Evolutionary conservation across 257 asterid species (phyloP).

Genomic region (Fraxinus americana): DNA sequence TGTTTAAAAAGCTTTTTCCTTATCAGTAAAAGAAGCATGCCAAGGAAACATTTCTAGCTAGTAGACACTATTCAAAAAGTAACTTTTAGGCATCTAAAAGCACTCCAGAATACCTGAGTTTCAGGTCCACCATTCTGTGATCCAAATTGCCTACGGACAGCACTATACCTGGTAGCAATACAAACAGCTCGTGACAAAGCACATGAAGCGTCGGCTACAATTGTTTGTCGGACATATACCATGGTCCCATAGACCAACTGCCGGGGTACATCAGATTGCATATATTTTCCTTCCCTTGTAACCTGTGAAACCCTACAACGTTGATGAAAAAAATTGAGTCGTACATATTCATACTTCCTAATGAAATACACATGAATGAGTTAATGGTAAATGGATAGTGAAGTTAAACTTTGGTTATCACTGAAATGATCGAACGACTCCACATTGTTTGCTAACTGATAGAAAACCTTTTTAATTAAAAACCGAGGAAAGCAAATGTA

Average conservation of each 20-base stretch:
- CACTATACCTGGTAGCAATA: conserved; percentile 95
- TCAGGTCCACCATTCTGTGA: conserved; percentile 90
- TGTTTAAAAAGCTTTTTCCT: neutral
- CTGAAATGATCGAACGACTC: neutral
- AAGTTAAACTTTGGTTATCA: neutral
- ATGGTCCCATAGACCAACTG: conserved; percentile 93
- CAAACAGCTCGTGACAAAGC: conserved; percentile 93
- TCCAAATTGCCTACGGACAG: conserved; percentile 95
- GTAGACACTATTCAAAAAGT: conserved; percentile 5
- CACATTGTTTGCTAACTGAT: neutral
- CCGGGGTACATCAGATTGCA: conserved; percentile 83
- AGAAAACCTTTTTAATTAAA: neutral
- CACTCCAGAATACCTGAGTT: conserved; percentile 67
- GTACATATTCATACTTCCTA: conserved; percentile 7
- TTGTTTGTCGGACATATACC: conserved; percentile 86
- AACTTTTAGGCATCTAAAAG: neutral
- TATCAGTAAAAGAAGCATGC: conserved; percentile 4
- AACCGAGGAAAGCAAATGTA: neutral
- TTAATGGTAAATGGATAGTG: neutral
- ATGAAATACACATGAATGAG: neutral
- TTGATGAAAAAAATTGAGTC: neutral
- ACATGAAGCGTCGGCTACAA: conserved; percentile 89
- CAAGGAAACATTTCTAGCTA: conserved; percentile 13
- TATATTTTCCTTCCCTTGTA: conserved; percentile 82
- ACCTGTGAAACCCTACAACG: conserved; percentile 82